Percentiles rank a stretch among this genome's conserved stretches.
Evolutionary conservation across 208 protist species (phyloP).

Genomic region (Leishmania turanica): DNA sequence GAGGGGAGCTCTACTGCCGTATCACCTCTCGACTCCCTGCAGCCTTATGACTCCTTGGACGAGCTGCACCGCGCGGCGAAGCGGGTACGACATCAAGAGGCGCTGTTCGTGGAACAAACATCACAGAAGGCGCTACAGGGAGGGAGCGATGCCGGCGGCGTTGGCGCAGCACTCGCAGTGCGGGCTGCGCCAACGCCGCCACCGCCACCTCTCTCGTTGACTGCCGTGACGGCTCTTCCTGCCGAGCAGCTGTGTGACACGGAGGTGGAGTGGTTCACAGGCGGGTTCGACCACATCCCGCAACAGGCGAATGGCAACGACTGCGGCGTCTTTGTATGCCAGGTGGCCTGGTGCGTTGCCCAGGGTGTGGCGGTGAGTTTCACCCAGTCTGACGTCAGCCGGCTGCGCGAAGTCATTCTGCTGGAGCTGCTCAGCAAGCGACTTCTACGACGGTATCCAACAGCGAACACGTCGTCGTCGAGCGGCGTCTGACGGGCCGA

Average conservation of each 20-base stretch:
- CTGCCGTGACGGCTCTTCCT: conserved; percentile 10
- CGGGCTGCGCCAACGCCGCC: not conserved
- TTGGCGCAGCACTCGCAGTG: not conserved
- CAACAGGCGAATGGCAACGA: conserved; percentile 78
- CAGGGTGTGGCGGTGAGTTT: conserved; percentile 62
- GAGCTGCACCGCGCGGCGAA: conserved; percentile 28
- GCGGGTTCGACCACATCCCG: conserved; percentile 47
- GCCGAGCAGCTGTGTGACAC: conserved; percentile 24
- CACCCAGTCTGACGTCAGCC: conserved; percentile 40
- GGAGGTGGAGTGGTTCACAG: conserved; percentile 42
- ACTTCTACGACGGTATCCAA: conserved; percentile 60
- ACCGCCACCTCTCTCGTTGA: not conserved
- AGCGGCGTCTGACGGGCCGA: conserved; percentile 29
- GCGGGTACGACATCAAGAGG: conserved; percentile 28
- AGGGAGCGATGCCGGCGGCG: not conserved
- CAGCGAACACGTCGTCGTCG: conserved; percentile 39
- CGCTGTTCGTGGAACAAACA: conserved; percentile 9
- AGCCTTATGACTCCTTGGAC: conserved; percentile 20
- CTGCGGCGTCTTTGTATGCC: conserved; percentile 88
- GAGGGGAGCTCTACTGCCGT: not conserved
- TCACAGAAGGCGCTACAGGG: not conserved
- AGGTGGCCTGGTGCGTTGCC: conserved; percentile 68
- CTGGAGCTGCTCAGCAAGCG: conserved; percentile 58
- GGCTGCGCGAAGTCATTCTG: conserved; percentile 55
- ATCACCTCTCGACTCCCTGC: conserved; percentile 20